Percentiles rank a stretch among this genome's conserved stretches.
These are phyloP conservation scores for Chrysophaeum taylorii DNA, from an alignment of 352 stramenopile species.

Conservation along the genomic window DNA sequence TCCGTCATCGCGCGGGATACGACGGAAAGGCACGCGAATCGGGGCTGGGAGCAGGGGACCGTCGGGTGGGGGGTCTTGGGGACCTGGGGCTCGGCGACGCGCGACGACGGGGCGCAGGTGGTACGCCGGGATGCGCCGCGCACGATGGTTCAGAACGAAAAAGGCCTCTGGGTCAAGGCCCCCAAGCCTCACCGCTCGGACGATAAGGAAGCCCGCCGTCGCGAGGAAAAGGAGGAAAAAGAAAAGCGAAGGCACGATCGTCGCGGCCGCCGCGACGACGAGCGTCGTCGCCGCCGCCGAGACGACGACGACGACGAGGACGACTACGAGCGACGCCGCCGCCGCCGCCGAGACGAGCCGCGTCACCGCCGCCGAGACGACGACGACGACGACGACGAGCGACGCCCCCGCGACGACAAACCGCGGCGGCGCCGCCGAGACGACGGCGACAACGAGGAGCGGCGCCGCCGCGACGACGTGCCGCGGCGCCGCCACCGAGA, in stretches of 20 bases:
- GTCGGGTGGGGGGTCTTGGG: constrained; percentile 10
- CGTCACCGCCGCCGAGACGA: background rate
- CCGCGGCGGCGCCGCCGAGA: no score
- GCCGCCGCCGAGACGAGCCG: background rate
- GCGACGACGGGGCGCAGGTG: background rate
- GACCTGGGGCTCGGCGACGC: background rate
- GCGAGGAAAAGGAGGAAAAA: no score
- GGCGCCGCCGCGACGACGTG: no score
- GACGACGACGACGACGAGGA: background rate
- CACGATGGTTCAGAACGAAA: constrained; percentile 7
- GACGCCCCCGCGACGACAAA: background rate
- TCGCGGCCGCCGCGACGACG: background rate
- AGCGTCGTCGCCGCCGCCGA: background rate
- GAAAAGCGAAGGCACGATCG: no score
- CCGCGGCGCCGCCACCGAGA: background rate
- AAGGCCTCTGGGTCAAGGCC: constrained; percentile 7
- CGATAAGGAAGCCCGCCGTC: no score
- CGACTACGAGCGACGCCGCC: no score
- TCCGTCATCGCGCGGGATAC: background rate
- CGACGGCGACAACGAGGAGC: no score
- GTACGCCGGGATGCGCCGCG: background rate
- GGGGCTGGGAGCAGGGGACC: constrained; percentile 8
- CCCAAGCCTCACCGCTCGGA: no score
- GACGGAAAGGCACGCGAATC: background rate
- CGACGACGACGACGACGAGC: background rate